Conservation (phyloP, 805 yeast species). For the Tetrapisispora phaffii region DNA sequence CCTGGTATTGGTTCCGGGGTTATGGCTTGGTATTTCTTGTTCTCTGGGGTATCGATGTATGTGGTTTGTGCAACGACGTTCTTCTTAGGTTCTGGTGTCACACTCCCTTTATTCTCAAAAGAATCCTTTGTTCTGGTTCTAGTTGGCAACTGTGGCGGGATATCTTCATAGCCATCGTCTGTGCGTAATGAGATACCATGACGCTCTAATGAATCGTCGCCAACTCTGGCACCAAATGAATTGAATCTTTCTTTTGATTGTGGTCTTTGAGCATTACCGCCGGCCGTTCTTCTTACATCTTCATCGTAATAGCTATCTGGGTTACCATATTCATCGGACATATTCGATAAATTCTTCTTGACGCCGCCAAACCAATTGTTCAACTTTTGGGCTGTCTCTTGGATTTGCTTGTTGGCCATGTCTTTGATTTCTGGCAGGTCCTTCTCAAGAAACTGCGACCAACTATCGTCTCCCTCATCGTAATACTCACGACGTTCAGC, state of each 20-base stretch:
- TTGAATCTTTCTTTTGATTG: conserved; percentile 24
- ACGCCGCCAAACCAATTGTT: conserved; percentile 71
- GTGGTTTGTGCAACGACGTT: conserved; percentile 25
- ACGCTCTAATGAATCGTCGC: conserved; percentile 21
- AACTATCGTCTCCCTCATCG: conserved; percentile 37
- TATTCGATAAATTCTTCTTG: conserved; percentile 11
- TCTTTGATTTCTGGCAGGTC: conserved; percentile 55
- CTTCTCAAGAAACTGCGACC: conserved; percentile 48
- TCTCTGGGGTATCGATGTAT: conserved; percentile 25
- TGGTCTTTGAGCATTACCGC: not conserved
- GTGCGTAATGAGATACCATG: conserved; percentile 25
- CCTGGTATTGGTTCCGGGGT: conserved; percentile 25
- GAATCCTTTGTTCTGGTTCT: conserved; percentile 8
- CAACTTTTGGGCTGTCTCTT: conserved; percentile 68
- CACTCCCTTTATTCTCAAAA: conserved; percentile 1
- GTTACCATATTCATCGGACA: not conserved
- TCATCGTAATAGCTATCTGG: not conserved
- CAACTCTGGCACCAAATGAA: conserved; percentile 27
- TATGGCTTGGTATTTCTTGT: conserved; percentile 18
- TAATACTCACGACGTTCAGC: conserved; percentile 13
- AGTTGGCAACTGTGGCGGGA: conserved; percentile 28
- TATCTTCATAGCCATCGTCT: conserved; percentile 26
- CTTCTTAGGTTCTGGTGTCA: conserved; percentile 7
- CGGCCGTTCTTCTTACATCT: not conserved
- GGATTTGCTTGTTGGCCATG: conserved; percentile 61